Conservation (phyloP, 2,329 filamentous ascomycete species). For the Ambrosiella xylebori region DNA sequence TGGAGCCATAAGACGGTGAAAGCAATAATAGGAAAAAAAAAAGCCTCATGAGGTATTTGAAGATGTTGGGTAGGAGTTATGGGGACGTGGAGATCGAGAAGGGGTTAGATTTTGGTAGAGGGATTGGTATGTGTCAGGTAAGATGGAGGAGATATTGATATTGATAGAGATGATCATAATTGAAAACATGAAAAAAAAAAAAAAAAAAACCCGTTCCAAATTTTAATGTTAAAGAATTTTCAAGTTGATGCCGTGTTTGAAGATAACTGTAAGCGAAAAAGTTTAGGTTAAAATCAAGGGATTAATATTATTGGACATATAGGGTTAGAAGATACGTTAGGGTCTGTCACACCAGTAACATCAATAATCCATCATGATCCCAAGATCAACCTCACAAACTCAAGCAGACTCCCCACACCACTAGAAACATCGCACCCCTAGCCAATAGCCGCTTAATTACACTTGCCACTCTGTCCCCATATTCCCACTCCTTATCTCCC, state of each 20-base stretch:
- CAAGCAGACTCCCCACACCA: neutral
- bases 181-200: neutral
- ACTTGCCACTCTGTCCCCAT: neutral
- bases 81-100: neutral
- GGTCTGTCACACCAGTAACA: neutral
- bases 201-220: neutral
- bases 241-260: no score
- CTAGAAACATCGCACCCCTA: neutral
- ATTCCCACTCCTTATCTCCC: neutral
- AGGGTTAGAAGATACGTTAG: no score
- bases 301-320: no score
- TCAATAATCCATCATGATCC: neutral
- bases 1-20: neutral
- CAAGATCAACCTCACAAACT: neutral
- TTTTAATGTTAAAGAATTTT: no score
- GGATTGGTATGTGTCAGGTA: neutral
- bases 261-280: no score
- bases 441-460: neutral
- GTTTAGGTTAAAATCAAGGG: no score
- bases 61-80: neutral
- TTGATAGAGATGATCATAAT: neutral
- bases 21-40: neutral
- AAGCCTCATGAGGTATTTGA: neutral
- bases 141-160: neutral
- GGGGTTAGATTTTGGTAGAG: neutral